Evolutionary conservation across 306 rosid genomes (phyloP).

Genomic region (Citrullus mucosospermus): DNA sequence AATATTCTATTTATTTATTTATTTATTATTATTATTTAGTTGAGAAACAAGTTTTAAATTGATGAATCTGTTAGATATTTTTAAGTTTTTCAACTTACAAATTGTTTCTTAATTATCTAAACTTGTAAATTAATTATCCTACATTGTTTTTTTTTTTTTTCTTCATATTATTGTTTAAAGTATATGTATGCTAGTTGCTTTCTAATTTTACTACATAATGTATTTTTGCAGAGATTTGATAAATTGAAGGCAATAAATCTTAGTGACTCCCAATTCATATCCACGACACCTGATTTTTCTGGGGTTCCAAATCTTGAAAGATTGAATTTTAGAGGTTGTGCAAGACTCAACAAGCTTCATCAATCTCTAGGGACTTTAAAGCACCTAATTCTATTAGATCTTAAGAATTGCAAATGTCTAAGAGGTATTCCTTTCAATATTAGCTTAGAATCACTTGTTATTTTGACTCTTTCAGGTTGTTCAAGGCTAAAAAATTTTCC

Average conservation of each 20-base stretch:
- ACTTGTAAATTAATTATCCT: too few relatives aligned
- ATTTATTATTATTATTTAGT: too few relatives aligned
- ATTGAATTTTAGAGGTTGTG: conserved; percentile 4
- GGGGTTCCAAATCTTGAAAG: conserved; percentile 2
- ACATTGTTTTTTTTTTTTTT: too few relatives aligned
- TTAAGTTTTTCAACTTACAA: too few relatives aligned
- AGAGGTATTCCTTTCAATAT: background rate
- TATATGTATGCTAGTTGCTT: background rate
- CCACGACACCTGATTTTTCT: background rate
- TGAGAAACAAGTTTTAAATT: too few relatives aligned
- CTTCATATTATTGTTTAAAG: background rate
- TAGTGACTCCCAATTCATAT: background rate
- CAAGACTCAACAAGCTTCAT: background rate
- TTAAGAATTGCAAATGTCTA: background rate
- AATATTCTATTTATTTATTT: too few relatives aligned
- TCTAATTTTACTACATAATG: too few relatives aligned
- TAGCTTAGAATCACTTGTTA: background rate
- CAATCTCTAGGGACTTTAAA: background rate
- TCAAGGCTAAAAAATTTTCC: background rate
- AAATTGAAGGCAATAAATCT: background rate
- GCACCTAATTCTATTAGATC: background rate
- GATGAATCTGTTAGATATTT: too few relatives aligned
- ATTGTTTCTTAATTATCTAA: too few relatives aligned
- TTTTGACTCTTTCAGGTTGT: conserved; percentile 1
- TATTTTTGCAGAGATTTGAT: background rate